A percentile compares a stretch with the other conserved stretches of the same genome.
Evolutionary conservation across 176 grass and related monocot genomes (phyloP).

Genomic region (Musa schizocarpa): DNA sequence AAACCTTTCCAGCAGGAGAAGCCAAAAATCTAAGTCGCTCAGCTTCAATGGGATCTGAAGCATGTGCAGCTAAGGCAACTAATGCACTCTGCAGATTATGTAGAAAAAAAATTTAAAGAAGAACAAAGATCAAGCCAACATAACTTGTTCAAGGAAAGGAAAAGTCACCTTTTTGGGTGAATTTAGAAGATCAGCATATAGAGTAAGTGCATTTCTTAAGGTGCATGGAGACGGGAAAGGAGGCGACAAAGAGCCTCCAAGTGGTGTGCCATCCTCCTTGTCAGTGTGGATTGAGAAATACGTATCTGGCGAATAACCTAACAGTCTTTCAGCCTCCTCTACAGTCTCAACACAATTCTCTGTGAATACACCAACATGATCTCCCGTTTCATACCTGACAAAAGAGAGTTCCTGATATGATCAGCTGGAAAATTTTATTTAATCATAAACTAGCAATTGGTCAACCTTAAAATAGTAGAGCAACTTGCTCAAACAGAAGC

Average conservation of each 20-base stretch:
- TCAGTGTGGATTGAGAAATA: conserved; percentile 81
- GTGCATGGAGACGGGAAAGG: conserved; percentile 68
- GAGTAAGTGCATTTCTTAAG: conserved; percentile 60
- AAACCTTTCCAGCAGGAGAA: conserved; percentile 81
- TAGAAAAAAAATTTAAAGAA: conserved; percentile 3
- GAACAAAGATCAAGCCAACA: background rate
- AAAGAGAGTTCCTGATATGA: conserved; percentile 9
- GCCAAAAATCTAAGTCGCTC: conserved; percentile 69
- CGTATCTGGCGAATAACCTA: conserved; percentile 59
- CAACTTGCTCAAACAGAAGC: background rate
- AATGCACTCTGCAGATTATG: conserved; percentile 49
- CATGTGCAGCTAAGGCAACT: conserved; percentile 60
- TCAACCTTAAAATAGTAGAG: background rate
- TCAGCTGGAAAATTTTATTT: background rate
- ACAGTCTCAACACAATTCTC: conserved; percentile 65
- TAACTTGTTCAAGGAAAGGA: conserved; percentile 2
- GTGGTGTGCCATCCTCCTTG: conserved; percentile 78
- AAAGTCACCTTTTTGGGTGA: conserved; percentile 83
- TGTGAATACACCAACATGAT: conserved; percentile 84
- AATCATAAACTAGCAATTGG: background rate
- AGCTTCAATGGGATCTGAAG: conserved; percentile 58
- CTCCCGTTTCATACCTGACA: conserved; percentile 79
- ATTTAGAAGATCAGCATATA: conserved; percentile 90
- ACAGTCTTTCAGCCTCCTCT: conserved; percentile 62
- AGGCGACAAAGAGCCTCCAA: conserved; percentile 64